These are phyloP conservation scores for Peronosclerospora sorghi DNA, from an alignment of 352 stramenopile species.

Conservation along the genomic window DNA sequence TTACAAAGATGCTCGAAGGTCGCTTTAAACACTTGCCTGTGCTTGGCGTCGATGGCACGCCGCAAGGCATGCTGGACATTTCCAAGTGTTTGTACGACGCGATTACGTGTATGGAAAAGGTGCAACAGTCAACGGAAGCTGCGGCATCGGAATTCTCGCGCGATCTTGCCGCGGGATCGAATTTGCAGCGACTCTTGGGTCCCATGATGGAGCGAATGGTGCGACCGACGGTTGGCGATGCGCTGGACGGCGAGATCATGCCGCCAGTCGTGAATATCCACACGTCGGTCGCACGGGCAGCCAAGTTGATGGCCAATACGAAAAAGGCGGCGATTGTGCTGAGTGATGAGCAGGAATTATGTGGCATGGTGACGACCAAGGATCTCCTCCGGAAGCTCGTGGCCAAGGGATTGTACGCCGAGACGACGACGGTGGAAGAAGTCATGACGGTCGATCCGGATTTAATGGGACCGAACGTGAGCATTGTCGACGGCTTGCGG, in stretches of 20 bases:
- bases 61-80: conserved; percentile 83
- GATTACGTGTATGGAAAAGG: conserved; percentile 78
- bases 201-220: conserved; percentile 88
- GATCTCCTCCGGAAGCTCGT: conserved; percentile 81
- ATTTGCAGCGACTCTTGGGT: conserved; percentile 58
- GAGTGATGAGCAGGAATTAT: conserved; percentile 48
- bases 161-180: conserved; percentile 56
- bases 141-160: conserved; percentile 72
- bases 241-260: conserved; percentile 69
- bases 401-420: conserved; percentile 62
- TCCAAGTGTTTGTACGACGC: conserved; percentile 85
- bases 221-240: conserved; percentile 67
- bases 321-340: conserved; percentile 82
- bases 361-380: conserved; percentile 80
- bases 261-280: conserved; percentile 66
- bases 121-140: conserved; percentile 76
- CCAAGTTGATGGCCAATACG: conserved; percentile 77
- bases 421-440: conserved; percentile 68
- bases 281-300: conserved; percentile 54
- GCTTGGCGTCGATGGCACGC: conserved; percentile 50
- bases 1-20: conserved; percentile 84
- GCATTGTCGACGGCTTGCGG: conserved; percentile 76
- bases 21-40: conserved; percentile 84
- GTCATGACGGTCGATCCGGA: conserved; percentile 82
- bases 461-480: conserved; percentile 56